Conservation (phyloP, 306 rosid species). For the Delonix regia region DNA sequence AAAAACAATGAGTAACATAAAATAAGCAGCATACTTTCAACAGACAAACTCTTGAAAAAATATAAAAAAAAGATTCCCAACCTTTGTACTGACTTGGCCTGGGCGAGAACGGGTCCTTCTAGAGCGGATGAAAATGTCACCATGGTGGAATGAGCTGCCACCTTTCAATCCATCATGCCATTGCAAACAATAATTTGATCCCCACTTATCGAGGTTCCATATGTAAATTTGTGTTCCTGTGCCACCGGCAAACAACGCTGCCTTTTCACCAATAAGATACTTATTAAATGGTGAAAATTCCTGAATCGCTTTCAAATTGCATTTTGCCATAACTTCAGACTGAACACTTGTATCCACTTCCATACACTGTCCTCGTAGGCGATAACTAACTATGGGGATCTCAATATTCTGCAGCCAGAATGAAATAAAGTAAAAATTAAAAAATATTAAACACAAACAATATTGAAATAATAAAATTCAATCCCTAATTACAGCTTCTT, state of each 20-base stretch:
- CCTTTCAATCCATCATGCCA: slow-evolving; percentile 52
- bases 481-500: not conserved
- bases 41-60: not conserved
- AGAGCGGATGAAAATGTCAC: slow-evolving; percentile 55
- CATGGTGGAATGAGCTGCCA: slow-evolving; percentile 57
- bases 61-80: slow-evolving; percentile 18
- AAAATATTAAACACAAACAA: slow-evolving; percentile 23
- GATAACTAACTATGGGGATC: slow-evolving; percentile 58
- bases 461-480: slow-evolving; percentile 9
- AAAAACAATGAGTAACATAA: slow-evolving; percentile 24
- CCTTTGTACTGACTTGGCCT: slow-evolving; percentile 59
- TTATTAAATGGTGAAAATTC: slow-evolving; percentile 59
- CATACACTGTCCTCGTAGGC: slow-evolving; percentile 51
- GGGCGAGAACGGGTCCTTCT: slow-evolving; percentile 60
- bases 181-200: slow-evolving; percentile 53
- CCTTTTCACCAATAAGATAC: slow-evolving; percentile 65
- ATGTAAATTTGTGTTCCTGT: slow-evolving; percentile 63
- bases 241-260: slow-evolving; percentile 47
- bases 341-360: slow-evolving; percentile 52
- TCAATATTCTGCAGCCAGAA: slow-evolving; percentile 58
- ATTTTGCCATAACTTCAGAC: slow-evolving; percentile 48
- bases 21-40: slow-evolving; percentile 12
- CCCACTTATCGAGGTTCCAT: slow-evolving; percentile 66
- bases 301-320: slow-evolving; percentile 56
- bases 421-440: not conserved